phyloP scores from a whole-genome alignment of 2,329 filamentous ascomycete species.

The Cladosporium sp. region DNA sequence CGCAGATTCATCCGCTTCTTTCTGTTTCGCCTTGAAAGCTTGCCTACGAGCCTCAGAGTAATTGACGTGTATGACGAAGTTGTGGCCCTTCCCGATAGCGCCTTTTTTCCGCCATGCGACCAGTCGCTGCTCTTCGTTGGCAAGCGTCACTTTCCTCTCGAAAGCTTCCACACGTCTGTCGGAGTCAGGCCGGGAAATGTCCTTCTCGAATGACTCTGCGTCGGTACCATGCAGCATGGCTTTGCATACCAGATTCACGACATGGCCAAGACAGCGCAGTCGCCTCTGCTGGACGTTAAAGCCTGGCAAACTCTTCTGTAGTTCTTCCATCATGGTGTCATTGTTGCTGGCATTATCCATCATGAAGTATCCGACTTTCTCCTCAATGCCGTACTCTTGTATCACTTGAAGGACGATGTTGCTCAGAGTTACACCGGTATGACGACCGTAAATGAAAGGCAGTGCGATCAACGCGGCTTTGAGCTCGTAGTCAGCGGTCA shows the following conservation, averaged over 20 bases:
- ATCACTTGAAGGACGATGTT: neutral
- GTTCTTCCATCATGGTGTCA: constrained; percentile 12
- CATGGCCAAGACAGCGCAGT: constrained; percentile 21
- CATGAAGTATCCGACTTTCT: constrained; percentile 24
- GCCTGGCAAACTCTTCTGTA: neutral
- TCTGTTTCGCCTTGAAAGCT: constrained; percentile 2
- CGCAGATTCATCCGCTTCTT: neutral
- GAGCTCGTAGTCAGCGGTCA: neutral
- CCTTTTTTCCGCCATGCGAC: constrained; percentile 18
- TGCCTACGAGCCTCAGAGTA: neutral
- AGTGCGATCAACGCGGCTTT: constrained; percentile 2
- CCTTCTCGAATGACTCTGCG: constrained; percentile 17
- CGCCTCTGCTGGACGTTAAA: neutral
- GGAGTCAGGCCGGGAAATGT: neutral
- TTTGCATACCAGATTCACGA: constrained; percentile 24
- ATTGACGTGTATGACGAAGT: constrained; percentile 1
- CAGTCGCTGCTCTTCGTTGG: constrained; percentile 20
- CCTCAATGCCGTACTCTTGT: neutral
- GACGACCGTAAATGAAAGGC: constrained; percentile 2
- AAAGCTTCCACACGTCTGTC: neutral
- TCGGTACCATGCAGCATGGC: constrained; percentile 20
- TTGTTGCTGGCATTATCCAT: constrained; percentile 26
- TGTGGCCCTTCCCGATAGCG: neutral
- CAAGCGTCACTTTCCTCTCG: neutral
- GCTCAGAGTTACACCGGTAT: neutral